Conservation (phyloP, 148 eudicot genomes). For the Silene conica region DNA sequence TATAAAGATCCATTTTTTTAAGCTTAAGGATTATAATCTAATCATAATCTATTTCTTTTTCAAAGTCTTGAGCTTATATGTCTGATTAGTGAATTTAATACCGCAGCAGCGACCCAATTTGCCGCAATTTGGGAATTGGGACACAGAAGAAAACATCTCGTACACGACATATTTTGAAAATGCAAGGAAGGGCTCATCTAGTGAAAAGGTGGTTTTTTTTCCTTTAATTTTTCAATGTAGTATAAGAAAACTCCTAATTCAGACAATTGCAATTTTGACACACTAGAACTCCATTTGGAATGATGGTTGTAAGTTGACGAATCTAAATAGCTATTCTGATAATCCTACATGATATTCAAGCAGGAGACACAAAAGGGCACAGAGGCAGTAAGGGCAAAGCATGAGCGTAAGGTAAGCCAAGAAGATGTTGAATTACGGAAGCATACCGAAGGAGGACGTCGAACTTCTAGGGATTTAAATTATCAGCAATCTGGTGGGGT, state of each 20-base stretch:
- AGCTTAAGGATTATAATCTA: not conserved
- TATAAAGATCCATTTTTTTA: not conserved
- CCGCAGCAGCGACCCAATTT: conserved; percentile 40
- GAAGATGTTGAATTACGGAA: conserved; percentile 41
- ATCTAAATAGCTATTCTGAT: conserved; percentile 28
- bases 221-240: not conserved
- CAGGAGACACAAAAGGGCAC: conserved; percentile 27
- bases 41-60: not conserved
- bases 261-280: not conserved
- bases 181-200: conserved; percentile 33
- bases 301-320: conserved; percentile 6
- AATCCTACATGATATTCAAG: conserved; percentile 14
- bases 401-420: conserved; percentile 29
- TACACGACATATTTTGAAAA: conserved; percentile 43
- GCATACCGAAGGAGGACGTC: conserved; percentile 30
- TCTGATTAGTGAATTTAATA: conserved; percentile 9
- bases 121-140: conserved; percentile 56
- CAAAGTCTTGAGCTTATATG: not conserved
- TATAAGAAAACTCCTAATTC: not conserved
- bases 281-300: not conserved
- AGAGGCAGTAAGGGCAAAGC: conserved; percentile 31
- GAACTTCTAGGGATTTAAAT: conserved; percentile 30
- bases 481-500: conserved; percentile 36
- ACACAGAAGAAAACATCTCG: conserved; percentile 38
- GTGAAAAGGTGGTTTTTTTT: conserved; percentile 13